Evolutionary conservation across 768 basidiomycete species (phyloP), one percentile per base, ranked within the genome.

Genomic region (Auricularia sp.): DNA sequence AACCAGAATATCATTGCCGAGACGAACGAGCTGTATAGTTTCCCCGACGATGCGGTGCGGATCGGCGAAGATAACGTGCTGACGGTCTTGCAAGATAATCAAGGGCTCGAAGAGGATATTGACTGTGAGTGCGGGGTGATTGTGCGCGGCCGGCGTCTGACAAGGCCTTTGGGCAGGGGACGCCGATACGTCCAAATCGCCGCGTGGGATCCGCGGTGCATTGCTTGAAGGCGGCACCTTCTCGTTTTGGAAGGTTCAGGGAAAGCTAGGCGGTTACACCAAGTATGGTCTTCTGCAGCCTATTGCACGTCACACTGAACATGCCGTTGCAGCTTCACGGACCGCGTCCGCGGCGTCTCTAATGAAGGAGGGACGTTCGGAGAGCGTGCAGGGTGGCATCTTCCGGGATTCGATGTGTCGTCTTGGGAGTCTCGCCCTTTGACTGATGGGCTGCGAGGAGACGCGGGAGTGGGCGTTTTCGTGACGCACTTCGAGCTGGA

Each of bases 391-490:
- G 87, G 88, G 21, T 90, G 87, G 88, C 88, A 90, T 72, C 79
- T 89, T 10, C 88, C 88, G 8, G 84, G 82, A 12, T 91, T 85
- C 73, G 78, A 88, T 64, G 56, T 35, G 8, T 11, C 34, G 33
- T 8, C 6, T 0, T 93, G 91, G 90, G 70, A 71, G 1, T 63
- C 73, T 6, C 82, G 88, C 62, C 78, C 85, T 33, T 77, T 90
- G 12, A 75, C 81, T 2, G 69, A 77, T 23, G 88, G 89, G 3
- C 77, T 91, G 23, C 87, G 87, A 0, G 72, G 76, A 7, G 66
- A 72, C 16, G 83, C 91, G 3, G 91, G 91, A 16, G 81, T 91
- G 33, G 91, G 91, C 6, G 92, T 93, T 77, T 93, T 91, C 71
- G 81, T 88, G 23, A 86, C 90, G 5, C 87, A 83, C 0, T 89